Conservation (phyloP, 1,139 yeast species). For the Nadsonia commutata region DNA sequence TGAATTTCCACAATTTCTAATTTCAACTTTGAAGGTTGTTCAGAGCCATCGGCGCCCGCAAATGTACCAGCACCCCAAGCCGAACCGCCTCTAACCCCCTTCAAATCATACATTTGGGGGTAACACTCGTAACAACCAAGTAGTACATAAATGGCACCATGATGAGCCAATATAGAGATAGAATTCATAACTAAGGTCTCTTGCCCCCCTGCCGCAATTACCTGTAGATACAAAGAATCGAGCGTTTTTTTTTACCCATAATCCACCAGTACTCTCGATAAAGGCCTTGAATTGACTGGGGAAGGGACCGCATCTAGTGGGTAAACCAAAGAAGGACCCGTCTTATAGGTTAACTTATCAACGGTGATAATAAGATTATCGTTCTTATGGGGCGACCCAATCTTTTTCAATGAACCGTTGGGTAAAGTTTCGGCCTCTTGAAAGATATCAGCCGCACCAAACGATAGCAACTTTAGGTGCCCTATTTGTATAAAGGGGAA, state of each 20-base stretch:
- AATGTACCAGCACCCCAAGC: conserved; percentile 61
- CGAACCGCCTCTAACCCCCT: conserved; percentile 56
- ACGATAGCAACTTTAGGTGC: conserved; percentile 48
- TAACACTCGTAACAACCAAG: conserved; percentile 41
- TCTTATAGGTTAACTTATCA: conserved; percentile 44
- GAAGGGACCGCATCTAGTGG: conserved; percentile 47
- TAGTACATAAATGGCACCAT: conserved; percentile 48
- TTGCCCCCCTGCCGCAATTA: conserved; percentile 51
- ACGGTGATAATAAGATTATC: conserved; percentile 57
- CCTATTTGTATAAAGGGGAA: no score
- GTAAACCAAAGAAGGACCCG: conserved; percentile 48
- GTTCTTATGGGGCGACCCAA: conserved; percentile 58
- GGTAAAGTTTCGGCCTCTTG: conserved; percentile 72
- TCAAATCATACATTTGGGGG: conserved; percentile 36
- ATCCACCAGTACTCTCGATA: conserved; percentile 46
- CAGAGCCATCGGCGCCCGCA: conserved; percentile 55
- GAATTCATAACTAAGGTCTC: conserved; percentile 39
- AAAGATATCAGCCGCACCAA: conserved; percentile 38
- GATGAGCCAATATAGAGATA: conserved; percentile 41
- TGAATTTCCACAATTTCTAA: conserved; percentile 43
- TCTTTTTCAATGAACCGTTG: conserved; percentile 37
- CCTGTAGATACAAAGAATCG: conserved; percentile 46
- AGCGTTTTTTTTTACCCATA: conserved; percentile 45
- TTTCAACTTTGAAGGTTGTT: conserved; percentile 46
- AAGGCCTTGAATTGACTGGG: conserved; percentile 53